Conservation (phyloP, 179 eudicot species). For the Camellia oleifera region DNA sequence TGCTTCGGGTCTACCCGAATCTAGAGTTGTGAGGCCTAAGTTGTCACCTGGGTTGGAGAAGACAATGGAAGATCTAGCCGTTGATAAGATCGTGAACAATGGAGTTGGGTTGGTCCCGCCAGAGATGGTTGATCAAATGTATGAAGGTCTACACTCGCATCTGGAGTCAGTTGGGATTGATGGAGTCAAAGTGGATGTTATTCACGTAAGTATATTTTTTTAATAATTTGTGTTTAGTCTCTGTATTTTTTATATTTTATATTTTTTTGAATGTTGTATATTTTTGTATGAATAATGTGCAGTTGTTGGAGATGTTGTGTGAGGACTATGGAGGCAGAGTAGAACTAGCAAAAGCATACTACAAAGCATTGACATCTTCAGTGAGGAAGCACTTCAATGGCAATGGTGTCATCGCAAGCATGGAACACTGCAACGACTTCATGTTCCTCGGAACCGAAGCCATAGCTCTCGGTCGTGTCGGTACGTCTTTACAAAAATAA, state of each 20-base stretch:
- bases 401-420: constrained; percentile 89
- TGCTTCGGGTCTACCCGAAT: constrained; percentile 48
- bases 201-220: constrained; percentile 57
- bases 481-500: constrained; percentile 33
- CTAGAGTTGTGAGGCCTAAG: constrained; percentile 54
- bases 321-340: constrained; percentile 95
- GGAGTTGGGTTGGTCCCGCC: constrained; percentile 87
- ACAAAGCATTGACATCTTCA: constrained; percentile 71
- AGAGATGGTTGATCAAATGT: constrained; percentile 56
- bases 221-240: too few species aligned
- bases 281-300: neutral
- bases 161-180: constrained; percentile 76
- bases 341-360: constrained; percentile 77
- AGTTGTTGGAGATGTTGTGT: constrained; percentile 85
- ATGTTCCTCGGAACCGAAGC: constrained; percentile 93
- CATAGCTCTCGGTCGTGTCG: constrained; percentile 88
- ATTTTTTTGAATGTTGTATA: too few species aligned
- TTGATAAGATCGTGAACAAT: constrained; percentile 83
- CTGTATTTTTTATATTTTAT: too few species aligned
- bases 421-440: constrained; percentile 97
- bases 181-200: constrained; percentile 95
- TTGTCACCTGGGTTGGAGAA: constrained; percentile 66
- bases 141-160: constrained; percentile 85
- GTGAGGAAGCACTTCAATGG: constrained; percentile 81
- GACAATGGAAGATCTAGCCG: constrained; percentile 93